phyloP scores from a whole-genome alignment of 768 basidiomycete species.

The Tricholoma saponaceum region DNA sequence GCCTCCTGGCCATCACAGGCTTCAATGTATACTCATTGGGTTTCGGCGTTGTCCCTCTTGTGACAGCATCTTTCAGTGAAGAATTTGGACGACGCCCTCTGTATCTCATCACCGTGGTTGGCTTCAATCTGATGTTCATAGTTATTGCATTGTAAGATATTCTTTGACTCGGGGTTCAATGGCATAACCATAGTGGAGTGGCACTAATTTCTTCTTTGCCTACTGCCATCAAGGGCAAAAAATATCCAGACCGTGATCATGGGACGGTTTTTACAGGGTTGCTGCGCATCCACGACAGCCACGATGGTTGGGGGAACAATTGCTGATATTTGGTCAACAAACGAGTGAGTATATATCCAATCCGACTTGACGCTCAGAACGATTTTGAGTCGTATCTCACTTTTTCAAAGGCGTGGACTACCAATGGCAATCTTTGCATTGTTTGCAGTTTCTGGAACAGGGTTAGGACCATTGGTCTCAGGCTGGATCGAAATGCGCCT shows the following conservation, averaged over 20 bases:
- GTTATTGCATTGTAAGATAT: conserved; percentile 37
- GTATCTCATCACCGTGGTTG: conserved; percentile 46
- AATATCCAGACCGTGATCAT: conserved; percentile 63
- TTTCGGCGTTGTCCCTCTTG: conserved; percentile 58
- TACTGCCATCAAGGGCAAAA: conserved; percentile 28
- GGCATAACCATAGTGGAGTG: neutral
- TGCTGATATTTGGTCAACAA: conserved; percentile 62
- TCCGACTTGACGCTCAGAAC: neutral
- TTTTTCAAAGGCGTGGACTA: conserved; percentile 55
- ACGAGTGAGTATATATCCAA: conserved; percentile 45
- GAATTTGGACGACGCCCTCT: conserved; percentile 65
- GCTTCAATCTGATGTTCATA: conserved; percentile 50
- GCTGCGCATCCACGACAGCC: conserved; percentile 64
- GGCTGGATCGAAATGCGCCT: conserved; percentile 66
- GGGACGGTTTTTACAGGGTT: conserved; percentile 62
- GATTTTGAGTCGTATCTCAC: neutral
- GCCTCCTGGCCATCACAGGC: conserved; percentile 43
- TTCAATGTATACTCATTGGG: conserved; percentile 54
- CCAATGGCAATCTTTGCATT: conserved; percentile 76
- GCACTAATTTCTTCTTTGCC: neutral
- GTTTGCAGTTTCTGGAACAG: conserved; percentile 55
- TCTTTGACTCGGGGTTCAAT: neutral
- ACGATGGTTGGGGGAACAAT: conserved; percentile 76
- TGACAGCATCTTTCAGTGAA: conserved; percentile 69
- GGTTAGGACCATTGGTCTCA: conserved; percentile 58